phyloP scores from a whole-genome alignment of 2,329 filamentous ascomycete species.

The Pestalotiopsis sp. region DNA sequence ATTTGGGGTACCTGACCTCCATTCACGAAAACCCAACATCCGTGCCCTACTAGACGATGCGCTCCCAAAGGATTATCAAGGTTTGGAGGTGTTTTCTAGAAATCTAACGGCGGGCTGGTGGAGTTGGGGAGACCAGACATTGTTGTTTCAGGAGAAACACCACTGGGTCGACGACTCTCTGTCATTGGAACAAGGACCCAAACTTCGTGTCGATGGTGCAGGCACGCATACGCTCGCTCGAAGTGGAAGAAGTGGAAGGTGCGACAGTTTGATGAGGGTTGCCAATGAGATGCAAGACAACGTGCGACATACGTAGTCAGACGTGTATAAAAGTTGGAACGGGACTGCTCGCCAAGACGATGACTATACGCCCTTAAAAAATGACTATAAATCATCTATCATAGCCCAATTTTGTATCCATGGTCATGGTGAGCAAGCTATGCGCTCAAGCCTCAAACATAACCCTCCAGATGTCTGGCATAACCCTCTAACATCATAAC shows the following conservation, averaged over 20 bases:
- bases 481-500: no score
- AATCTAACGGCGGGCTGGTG: conserved; percentile 76
- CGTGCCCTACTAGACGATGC: conserved; percentile 58
- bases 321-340: no score
- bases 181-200: neutral
- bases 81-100: conserved; percentile 76
- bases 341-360: no score
- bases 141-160: conserved; percentile 65
- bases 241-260: neutral
- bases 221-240: neutral
- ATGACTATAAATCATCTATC: no score
- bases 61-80: conserved; percentile 51
- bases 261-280: neutral
- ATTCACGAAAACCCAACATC: conserved; percentile 77
- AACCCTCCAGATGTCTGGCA: no score
- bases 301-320: no score
- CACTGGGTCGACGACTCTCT: conserved; percentile 42
- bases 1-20: conserved; percentile 70
- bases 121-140: conserved; percentile 74
- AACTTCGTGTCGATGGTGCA: neutral
- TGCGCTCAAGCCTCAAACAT: no score
- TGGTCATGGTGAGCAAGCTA: no score
- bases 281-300: neutral
- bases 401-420: no score
- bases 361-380: no score